phyloP scores from a whole-genome alignment of 2,329 filamentous ascomycete genomes.

The Daldinia sp. region DNA sequence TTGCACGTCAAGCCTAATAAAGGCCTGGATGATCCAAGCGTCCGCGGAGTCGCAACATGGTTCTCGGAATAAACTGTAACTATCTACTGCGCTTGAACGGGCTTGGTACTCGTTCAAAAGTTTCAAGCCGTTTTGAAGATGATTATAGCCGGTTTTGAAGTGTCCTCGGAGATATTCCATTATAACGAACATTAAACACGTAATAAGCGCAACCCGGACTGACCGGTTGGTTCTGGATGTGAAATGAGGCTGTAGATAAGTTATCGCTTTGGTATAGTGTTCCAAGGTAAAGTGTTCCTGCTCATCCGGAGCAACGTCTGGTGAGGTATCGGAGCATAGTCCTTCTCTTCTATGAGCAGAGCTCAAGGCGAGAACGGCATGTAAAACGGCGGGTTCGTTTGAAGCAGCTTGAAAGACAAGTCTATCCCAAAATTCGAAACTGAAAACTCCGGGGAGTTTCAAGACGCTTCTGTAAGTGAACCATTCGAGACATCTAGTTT shows the following conservation, averaged over 20 bases:
- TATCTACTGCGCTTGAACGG: slow-evolving; percentile 1
- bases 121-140: slow-evolving; percentile 55
- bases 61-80: slow-evolving; percentile 22
- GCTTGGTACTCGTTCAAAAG: slow-evolving; percentile 46
- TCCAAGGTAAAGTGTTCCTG: slow-evolving; percentile 43
- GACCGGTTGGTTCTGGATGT: slow-evolving; percentile 40
- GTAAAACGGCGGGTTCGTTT: slow-evolving; percentile 51
- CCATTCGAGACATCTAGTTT: slow-evolving; percentile 52
- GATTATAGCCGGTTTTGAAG: slow-evolving; percentile 49
- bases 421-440: slow-evolving; percentile 50
- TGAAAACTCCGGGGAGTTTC: slow-evolving; percentile 51
- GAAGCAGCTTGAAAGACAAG: slow-evolving; percentile 50
- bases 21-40: slow-evolving; percentile 54
- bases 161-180: slow-evolving; percentile 50
- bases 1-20: slow-evolving; percentile 47
- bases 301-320: slow-evolving; percentile 22
- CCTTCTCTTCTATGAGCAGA: slow-evolving; percentile 46
- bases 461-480: slow-evolving; percentile 51
- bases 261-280: slow-evolving; percentile 52
- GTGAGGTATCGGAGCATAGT: background rate
- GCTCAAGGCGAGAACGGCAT: slow-evolving; percentile 51
- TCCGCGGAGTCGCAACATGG: slow-evolving; percentile 47
- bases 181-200: slow-evolving; percentile 50
- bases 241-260: slow-evolving; percentile 48
- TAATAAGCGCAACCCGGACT: slow-evolving; percentile 50